A percentile compares a stretch with the other conserved stretches of the same genome.
These are phyloP conservation scores for Dendrostoma leiphaemia DNA, from an alignment of 2,329 filamentous ascomycete species.

Conservation along the genomic window DNA sequence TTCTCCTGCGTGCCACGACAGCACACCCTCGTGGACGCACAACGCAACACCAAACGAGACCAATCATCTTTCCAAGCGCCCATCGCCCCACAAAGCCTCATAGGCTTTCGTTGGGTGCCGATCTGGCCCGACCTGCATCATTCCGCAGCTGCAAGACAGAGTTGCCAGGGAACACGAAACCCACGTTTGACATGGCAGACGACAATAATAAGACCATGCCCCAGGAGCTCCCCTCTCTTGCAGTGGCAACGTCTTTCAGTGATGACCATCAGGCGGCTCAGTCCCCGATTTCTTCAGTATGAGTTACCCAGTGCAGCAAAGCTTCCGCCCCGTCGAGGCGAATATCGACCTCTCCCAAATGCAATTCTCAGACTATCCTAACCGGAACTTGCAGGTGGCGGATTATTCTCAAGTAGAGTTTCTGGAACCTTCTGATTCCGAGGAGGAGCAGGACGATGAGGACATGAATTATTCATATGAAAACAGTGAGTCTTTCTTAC, in stretches of 20 bases:
- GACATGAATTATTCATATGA: conserved; percentile 17
- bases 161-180: background rate
- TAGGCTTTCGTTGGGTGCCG: conserved; percentile 13
- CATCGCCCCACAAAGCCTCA: conserved; percentile 15
- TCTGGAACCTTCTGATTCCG: conserved; percentile 37
- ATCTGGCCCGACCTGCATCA: conserved; percentile 19
- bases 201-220: conserved; percentile 29
- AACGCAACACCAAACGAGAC: conserved; percentile 13
- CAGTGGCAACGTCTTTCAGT: conserved; percentile 26
- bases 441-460: conserved; percentile 33
- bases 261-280: conserved; percentile 24
- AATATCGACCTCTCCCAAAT: conserved; percentile 37
- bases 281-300: conserved; percentile 37
- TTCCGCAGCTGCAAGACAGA: conserved; percentile 21
- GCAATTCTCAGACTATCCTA: conserved; percentile 38
- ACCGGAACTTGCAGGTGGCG: conserved; percentile 34
- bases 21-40: conserved; percentile 15
- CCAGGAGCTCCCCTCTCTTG: conserved; percentile 28
- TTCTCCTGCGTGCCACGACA: conserved; percentile 19
- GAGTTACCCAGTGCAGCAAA: conserved; percentile 35
- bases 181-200: conserved; percentile 24
- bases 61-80: conserved; percentile 10
- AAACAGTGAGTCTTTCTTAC: conserved; percentile 3
- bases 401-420: conserved; percentile 44
- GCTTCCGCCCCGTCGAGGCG: conserved; percentile 37